phyloP scores from a whole-genome alignment of 2,329 filamentous ascomycete genomes.

The Aspergillus sp. region DNA sequence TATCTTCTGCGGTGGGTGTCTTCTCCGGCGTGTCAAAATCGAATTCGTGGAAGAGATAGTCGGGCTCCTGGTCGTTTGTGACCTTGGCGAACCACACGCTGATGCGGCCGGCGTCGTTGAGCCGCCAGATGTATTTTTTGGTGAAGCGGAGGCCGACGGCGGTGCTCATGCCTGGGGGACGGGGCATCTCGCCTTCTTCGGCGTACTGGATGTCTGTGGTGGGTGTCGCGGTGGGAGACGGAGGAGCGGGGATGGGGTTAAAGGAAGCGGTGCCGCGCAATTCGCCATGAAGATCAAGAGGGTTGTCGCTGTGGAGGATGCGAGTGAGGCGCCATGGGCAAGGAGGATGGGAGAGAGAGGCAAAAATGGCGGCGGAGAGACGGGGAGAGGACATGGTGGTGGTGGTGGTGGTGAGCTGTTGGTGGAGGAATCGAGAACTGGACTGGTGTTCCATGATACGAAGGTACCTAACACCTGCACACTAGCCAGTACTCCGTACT shows the following conservation, averaged over 20 bases:
- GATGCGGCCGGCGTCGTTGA: constrained; percentile 28
- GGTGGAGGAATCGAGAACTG: neutral
- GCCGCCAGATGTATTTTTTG: constrained; percentile 47
- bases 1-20: too few relatives aligned
- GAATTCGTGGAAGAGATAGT: constrained; percentile 48
- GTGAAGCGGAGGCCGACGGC: constrained; percentile 32
- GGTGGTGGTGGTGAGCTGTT: neutral
- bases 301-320: constrained; percentile 41
- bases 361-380: constrained; percentile 16
- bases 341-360: constrained; percentile 25
- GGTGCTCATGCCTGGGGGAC: constrained; percentile 9
- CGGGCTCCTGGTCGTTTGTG: constrained; percentile 30
- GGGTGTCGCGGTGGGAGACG: constrained; percentile 14
- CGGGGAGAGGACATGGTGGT: neutral
- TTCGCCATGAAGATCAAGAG: constrained; percentile 41
- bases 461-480: too few relatives aligned
- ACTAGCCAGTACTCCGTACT: too few relatives aligned
- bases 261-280: constrained; percentile 43
- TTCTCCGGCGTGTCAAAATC: constrained; percentile 24
- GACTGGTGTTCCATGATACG: too few relatives aligned
- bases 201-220: constrained; percentile 38
- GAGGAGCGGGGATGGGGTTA: constrained; percentile 16
- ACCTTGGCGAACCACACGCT: constrained; percentile 49
- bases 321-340: constrained; percentile 38
- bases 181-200: constrained; percentile 43